Evolutionary conservation across 2,329 filamentous ascomycete species (phyloP).

Genomic region (Nemania sp.): DNA sequence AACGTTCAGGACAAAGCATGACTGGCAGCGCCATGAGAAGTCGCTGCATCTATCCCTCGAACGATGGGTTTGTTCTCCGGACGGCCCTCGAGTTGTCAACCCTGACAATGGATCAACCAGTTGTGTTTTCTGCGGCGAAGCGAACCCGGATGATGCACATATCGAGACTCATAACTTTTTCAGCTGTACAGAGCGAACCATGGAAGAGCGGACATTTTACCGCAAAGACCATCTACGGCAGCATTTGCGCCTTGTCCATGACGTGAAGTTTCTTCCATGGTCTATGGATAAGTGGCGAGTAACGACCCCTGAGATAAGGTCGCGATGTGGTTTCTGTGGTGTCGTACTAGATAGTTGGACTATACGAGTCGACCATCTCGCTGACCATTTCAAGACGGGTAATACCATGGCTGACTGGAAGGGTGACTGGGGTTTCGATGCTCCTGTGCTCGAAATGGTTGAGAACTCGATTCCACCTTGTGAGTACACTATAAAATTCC

Average conservation of each 20-base stretch:
- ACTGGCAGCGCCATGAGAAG: conserved; percentile 73
- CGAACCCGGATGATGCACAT: conserved; percentile 58
- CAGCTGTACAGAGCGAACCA: conserved; percentile 66
- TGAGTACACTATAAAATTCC: conserved; percentile 48
- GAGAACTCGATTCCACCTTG: conserved; percentile 69
- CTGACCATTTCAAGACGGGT: conserved; percentile 69
- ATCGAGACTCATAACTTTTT: conserved; percentile 63
- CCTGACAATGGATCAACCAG: conserved; percentile 59
- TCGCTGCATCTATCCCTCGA: conserved; percentile 66
- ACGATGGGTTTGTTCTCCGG: conserved; percentile 66
- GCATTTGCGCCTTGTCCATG: conserved; percentile 65
- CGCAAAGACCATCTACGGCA: conserved; percentile 70
- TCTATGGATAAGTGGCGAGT: conserved; percentile 68
- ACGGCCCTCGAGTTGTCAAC: conserved; percentile 58
- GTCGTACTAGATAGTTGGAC: conserved; percentile 65
- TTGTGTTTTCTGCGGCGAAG: conserved; percentile 63
- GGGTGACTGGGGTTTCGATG: conserved; percentile 70
- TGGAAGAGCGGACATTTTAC: conserved; percentile 66
- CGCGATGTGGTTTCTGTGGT: conserved; percentile 68
- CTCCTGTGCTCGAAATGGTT: conserved; percentile 62
- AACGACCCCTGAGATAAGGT: conserved; percentile 62
- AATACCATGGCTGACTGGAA: conserved; percentile 71
- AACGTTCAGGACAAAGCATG: conserved; percentile 68
- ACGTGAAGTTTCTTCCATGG: conserved; percentile 63
- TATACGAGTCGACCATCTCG: conserved; percentile 63